Evolutionary conservation across 305 asterid genomes (phyloP).

Genomic region (Solanum hybrid): DNA sequence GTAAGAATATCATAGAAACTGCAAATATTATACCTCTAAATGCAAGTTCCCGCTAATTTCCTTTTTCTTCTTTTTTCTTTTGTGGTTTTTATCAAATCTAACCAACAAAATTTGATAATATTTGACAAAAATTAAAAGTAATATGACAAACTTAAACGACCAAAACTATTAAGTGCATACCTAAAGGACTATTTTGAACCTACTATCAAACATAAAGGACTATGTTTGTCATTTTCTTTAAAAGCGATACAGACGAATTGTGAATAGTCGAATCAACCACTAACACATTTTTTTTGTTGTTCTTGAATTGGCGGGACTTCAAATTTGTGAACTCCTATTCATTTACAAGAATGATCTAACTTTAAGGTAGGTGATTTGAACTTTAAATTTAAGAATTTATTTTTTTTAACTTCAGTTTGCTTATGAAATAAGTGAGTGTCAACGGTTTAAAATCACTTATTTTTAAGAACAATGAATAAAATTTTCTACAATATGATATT

Average conservation of each 20-base stretch:
- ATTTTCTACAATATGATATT: neutral
- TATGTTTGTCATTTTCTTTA: neutral
- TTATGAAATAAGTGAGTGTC: neutral
- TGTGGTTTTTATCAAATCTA: no score
- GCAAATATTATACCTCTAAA: neutral
- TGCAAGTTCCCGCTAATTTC: neutral
- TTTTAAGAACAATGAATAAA: neutral
- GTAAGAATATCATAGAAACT: no score
- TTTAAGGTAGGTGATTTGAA: neutral
- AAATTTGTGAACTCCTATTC: neutral
- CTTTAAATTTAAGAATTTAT: neutral
- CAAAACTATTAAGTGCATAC: neutral
- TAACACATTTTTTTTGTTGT: neutral
- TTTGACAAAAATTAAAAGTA: neutral
- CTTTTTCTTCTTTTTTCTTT: no score
- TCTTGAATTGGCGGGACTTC: neutral
- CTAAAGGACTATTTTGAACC: neutral
- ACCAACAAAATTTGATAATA: no score
- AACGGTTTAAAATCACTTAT: neutral
- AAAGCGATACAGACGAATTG: neutral
- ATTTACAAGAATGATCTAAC: neutral
- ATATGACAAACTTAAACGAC: neutral
- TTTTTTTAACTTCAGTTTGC: neutral
- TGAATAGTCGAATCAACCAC: neutral
- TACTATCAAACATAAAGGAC: neutral